Percentiles rank a stretch among this genome's conserved stretches.
phyloP scores from a whole-genome alignment of 1,284 basidiomycete species.

The Apiotrichum domesticum region DNA sequence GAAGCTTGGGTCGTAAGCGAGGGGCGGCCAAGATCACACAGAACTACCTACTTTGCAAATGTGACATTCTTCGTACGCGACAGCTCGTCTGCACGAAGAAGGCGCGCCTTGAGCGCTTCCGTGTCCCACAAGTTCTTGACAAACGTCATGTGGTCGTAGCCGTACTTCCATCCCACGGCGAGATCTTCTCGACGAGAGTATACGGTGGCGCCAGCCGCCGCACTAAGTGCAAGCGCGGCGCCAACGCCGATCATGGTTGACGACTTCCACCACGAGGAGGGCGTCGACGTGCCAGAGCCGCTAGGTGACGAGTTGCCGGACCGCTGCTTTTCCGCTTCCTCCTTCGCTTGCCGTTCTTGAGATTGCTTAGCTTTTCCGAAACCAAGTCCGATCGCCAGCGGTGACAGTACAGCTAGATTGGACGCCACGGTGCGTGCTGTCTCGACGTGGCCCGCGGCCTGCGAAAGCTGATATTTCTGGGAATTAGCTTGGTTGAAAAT shows the following conservation, averaged over 20 bases:
- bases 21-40: not conserved
- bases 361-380: conserved; percentile 28
- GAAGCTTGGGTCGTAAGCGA: conserved; percentile 52
- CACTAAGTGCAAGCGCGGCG: conserved; percentile 62
- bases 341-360: not conserved
- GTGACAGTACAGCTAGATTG: conserved; percentile 54
- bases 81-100: conserved; percentile 59
- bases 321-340: not conserved
- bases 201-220: conserved; percentile 75
- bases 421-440: conserved; percentile 56
- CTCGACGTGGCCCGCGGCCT: conserved; percentile 66
- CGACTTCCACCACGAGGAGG: conserved; percentile 18
- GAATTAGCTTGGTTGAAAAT: not conserved
- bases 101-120: conserved; percentile 56
- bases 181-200: conserved; percentile 64
- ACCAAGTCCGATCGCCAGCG: conserved; percentile 50
- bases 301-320: no score
- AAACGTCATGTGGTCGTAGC: conserved; percentile 84
- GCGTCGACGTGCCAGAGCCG: not conserved
- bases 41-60: conserved; percentile 63
- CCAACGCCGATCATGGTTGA: conserved; percentile 45
- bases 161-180: conserved; percentile 65
- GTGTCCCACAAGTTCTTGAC: conserved; percentile 83
- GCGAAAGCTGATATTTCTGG: conserved; percentile 68
- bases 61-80: conserved; percentile 52